These are phyloP conservation scores for Halophytophthora batemanensis DNA, from an alignment of 352 stramenopile genomes.

Conservation along the genomic window DNA sequence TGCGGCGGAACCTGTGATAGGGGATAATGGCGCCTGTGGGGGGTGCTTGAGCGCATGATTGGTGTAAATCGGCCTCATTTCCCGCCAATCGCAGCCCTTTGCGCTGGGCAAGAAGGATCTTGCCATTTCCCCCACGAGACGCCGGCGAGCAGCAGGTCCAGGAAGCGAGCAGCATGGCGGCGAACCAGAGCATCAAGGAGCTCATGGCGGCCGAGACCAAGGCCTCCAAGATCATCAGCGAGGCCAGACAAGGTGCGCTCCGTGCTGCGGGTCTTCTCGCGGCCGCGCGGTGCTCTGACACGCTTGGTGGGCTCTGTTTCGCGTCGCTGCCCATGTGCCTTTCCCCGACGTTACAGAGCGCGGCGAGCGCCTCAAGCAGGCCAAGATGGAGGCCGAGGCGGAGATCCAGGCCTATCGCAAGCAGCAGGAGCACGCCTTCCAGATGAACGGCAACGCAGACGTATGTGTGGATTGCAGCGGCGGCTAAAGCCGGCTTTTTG, in stretches of 20 bases:
- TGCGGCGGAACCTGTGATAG: too few species aligned
- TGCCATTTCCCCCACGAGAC: neutral
- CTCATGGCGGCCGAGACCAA: constrained; percentile 88
- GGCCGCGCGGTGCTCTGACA: neutral
- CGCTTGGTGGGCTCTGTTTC: neutral
- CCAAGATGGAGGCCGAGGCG: constrained; percentile 83
- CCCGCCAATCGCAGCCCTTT: too few species aligned
- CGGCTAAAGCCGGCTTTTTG: neutral
- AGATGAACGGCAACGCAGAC: constrained; percentile 83
- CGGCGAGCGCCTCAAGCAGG: constrained; percentile 84
- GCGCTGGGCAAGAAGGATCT: too few species aligned
- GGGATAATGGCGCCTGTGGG: too few species aligned
- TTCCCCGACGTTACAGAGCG: constrained; percentile 45
- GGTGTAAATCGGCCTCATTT: too few species aligned
- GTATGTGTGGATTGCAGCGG: constrained; percentile 25
- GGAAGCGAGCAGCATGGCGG: constrained; percentile 44
- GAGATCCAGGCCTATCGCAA: constrained; percentile 84
- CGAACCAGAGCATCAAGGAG: constrained; percentile 89
- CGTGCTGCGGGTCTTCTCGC: neutral
- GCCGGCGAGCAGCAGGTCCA: constrained; percentile 13
- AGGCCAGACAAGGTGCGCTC: constrained; percentile 68
- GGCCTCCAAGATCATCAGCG: constrained; percentile 89
- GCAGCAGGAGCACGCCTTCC: constrained; percentile 84
- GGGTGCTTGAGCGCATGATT: too few species aligned
- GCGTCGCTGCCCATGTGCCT: neutral